Conservation (phyloP, 805 yeast species). For the Teunomyces kruisii region DNA sequence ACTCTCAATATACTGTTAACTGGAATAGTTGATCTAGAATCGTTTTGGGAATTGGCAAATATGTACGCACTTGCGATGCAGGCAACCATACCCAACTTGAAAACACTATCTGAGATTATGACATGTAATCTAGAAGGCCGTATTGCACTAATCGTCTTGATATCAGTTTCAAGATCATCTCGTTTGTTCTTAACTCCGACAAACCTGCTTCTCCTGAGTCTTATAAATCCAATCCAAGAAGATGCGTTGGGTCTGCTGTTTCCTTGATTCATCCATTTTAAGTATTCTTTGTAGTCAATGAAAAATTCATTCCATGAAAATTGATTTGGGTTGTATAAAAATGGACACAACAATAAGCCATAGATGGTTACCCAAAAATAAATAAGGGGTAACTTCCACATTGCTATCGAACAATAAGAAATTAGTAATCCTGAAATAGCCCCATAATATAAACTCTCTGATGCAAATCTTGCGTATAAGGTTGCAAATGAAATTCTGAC, state of each 20-base stretch:
- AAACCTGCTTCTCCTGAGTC: conserved; percentile 51
- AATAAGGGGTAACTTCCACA: conserved; percentile 59
- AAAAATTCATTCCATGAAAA: conserved; percentile 69
- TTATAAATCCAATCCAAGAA: conserved; percentile 49
- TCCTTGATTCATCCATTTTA: conserved; percentile 54
- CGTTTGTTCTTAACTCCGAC: conserved; percentile 55
- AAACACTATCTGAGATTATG: conserved; percentile 39
- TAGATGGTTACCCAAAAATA: conserved; percentile 75
- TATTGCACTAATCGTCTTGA: conserved; percentile 43
- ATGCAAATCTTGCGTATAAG: conserved; percentile 66
- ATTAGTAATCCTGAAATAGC: conserved; percentile 51
- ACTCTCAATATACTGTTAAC: conserved; percentile 46
- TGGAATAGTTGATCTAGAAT: conserved; percentile 29
- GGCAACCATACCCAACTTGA: conserved; percentile 34
- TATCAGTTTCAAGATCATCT: conserved; percentile 36
- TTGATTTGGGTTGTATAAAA: conserved; percentile 76
- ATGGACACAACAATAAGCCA: conserved; percentile 69
- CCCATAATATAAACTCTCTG: conserved; percentile 66
- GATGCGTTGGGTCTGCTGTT: conserved; percentile 39
- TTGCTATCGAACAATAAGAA: conserved; percentile 54
- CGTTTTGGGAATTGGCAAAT: conserved; percentile 56
- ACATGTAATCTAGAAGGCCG: conserved; percentile 50
- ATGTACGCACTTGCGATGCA: conserved; percentile 47
- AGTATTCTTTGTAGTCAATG: conserved; percentile 59
- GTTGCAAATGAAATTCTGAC: conserved; percentile 64